phyloP scores from a whole-genome alignment of 805 yeast species.

The Yarrowia keelungensis region DNA sequence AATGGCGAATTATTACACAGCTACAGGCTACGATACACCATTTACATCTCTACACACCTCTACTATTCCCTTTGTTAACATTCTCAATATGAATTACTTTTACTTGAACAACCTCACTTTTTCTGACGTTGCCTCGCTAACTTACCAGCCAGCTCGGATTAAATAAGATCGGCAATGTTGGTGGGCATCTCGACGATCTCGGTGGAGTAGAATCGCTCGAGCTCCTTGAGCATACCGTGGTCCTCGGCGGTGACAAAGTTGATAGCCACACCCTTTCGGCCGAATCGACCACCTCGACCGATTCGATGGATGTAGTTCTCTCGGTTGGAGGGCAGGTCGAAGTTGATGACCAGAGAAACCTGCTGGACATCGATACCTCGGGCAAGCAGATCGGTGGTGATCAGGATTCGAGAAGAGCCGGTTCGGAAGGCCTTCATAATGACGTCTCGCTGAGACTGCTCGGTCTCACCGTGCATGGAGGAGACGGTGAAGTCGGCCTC shows the following conservation, averaged over 20 bases:
- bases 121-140: conserved; percentile 23
- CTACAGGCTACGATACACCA: neutral
- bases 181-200: conserved; percentile 93
- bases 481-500: conserved; percentile 88
- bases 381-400: conserved; percentile 97
- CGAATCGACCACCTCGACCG: conserved; percentile 98
- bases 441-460: conserved; percentile 91
- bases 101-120: conserved; percentile 31
- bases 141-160: conserved; percentile 41
- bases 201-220: conserved; percentile 87
- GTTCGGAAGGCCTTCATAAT: conserved; percentile 96
- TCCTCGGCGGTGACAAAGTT: conserved; percentile 89
- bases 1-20: no score
- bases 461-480: conserved; percentile 97
- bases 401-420: conserved; percentile 90
- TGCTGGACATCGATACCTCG: conserved; percentile 99
- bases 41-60: neutral
- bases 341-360: conserved; percentile 92
- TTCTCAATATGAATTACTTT: conserved; percentile 36
- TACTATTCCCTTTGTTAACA: neutral
- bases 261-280: conserved; percentile 97
- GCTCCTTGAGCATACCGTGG: conserved; percentile 72
- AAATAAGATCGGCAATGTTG: conserved; percentile 60
- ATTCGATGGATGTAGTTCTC: conserved; percentile 97
- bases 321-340: conserved; percentile 87